Percentiles rank a stretch among this genome's conserved stretches.
Evolutionary conservation across 208 protist genomes (phyloP).

Genomic region (Wallacemonas collosoma): DNA sequence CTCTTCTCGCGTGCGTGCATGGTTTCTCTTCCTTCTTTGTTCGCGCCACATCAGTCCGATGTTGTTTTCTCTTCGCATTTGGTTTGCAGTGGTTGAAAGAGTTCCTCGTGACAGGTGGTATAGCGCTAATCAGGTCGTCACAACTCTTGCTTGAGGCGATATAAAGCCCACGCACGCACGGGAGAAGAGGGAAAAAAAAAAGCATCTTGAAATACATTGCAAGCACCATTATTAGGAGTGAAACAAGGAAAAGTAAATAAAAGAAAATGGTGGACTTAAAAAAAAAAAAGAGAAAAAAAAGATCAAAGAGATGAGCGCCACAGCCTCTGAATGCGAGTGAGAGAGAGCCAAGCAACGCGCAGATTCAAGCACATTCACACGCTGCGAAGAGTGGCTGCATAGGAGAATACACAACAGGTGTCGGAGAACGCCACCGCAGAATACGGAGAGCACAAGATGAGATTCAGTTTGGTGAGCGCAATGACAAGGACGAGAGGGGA

Average conservation of each 20-base stretch:
- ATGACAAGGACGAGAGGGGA: background rate
- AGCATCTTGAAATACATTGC: constrained; percentile 19
- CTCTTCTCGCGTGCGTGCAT: too few species aligned
- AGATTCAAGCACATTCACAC: background rate
- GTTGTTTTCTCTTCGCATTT: background rate
- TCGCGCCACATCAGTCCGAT: too few species aligned
- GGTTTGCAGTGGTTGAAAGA: background rate
- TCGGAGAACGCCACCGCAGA: too few species aligned
- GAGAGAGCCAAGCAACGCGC: too few species aligned
- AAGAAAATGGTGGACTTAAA: constrained; percentile 9
- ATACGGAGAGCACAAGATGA: background rate
- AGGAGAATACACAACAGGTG: background rate
- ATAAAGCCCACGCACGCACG: background rate
- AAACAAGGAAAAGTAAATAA: constrained; percentile 18
- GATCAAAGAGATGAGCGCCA: background rate
- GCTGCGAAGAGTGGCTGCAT: background rate
- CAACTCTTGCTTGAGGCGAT: background rate
- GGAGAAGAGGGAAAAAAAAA: constrained; percentile 13
- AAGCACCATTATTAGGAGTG: constrained; percentile 15
- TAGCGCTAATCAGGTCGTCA: background rate
- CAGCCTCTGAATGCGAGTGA: too few species aligned
- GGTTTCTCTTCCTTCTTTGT: too few species aligned
- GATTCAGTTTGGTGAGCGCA: background rate
- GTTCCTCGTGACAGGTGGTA: background rate
- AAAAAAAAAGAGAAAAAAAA: constrained; percentile 15